Base-by-base conservation (phyloP, 768 basidiomycete genomes). In the Mrakia frigida region DNA sequence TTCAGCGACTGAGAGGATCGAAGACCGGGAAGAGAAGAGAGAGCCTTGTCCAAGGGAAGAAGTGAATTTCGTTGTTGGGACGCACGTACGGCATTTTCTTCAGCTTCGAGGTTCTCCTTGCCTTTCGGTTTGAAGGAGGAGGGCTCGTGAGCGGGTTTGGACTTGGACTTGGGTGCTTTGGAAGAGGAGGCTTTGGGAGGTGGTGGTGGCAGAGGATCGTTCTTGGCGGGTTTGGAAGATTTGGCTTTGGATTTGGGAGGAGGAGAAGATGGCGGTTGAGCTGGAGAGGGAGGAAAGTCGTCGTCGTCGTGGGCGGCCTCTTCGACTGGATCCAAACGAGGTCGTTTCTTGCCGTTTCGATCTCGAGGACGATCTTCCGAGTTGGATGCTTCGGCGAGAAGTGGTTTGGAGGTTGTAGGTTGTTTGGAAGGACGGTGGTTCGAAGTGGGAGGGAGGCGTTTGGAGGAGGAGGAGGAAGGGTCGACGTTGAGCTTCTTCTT, bases 41-140 rank as follows among this genome's bases (percentile, higher is more conserved):
- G 28, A 56, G 43, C 65, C 65, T 68, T 68, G 65, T 68, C 65
- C 65, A 68, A 68, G 65, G 65, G 65, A 68, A 56, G 28, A 25
- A 10, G 65, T 43, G 35, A 11, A 11, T 41, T 50, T 50, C 46
- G 46, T 50, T 68, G 18, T 25, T 25, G 65, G 65, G 65, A 68
- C 65, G 65, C 65, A 68, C 65, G 65, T 41, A 68, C 65, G 16
- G 65, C 65, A 39, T 39, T 13, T 37, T 68, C 65, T 14, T 68
- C 65, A 9, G 35, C 65, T 35, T 68, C 65, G 65, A n/a, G 18
- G 65, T 68, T 68, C 65, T 68, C 65, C 39, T 68, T 68, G 37
- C 37, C 37, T 35, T 39, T 25, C 23, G 65, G 23, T 6, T n/a
- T 16, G 28, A 13, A 31, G 37, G 63, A 67, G 63, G 35, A 23